Evolutionary conservation across 352 stramenopile genomes (phyloP).

Genomic region (Pythium grandisporangium): DNA sequence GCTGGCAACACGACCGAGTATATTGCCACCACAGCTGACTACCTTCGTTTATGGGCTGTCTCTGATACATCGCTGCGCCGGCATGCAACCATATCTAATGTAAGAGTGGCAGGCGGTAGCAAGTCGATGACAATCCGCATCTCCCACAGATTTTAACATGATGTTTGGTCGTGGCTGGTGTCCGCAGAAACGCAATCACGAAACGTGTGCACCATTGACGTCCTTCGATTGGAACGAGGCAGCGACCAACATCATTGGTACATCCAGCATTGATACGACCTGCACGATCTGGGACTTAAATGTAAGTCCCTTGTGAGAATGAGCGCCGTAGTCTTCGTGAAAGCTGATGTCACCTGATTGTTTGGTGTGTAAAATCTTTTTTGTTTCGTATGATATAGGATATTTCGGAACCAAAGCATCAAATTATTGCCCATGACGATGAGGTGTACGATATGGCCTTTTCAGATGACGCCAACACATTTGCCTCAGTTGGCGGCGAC

Average conservation of each 20-base stretch:
- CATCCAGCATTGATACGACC: slow-evolving; percentile 95
- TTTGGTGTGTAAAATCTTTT: neutral
- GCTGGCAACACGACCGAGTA: slow-evolving; percentile 44
- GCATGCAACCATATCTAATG: slow-evolving; percentile 63
- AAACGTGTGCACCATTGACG: slow-evolving; percentile 96
- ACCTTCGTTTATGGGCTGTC: slow-evolving; percentile 74
- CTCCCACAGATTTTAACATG: no score
- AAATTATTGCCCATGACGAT: slow-evolving; percentile 98
- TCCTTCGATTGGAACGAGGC: slow-evolving; percentile 98
- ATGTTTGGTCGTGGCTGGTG: slow-evolving; percentile 15
- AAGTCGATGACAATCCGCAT: no score
- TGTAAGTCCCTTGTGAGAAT: slow-evolving; percentile 35
- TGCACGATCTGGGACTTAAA: slow-evolving; percentile 99
- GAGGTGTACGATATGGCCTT: slow-evolving; percentile 99
- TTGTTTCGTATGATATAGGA: slow-evolving; percentile 21
- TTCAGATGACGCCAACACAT: slow-evolving; percentile 89
- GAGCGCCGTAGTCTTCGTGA: neutral
- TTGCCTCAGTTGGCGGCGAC: slow-evolving; percentile 95
- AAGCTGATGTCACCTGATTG: neutral
- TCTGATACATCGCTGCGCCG: slow-evolving; percentile 67
- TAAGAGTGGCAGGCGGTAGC: slow-evolving; percentile 7
- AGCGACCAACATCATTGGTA: slow-evolving; percentile 94
- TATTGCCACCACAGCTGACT: slow-evolving; percentile 78
- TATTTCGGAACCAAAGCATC: slow-evolving; percentile 65
- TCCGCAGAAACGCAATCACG: slow-evolving; percentile 54